Evolutionary conservation across 2,329 filamentous ascomycete species (phyloP), one percentile per base, ranked within the genome.

Genomic region (Xylariaceae sp.): DNA sequence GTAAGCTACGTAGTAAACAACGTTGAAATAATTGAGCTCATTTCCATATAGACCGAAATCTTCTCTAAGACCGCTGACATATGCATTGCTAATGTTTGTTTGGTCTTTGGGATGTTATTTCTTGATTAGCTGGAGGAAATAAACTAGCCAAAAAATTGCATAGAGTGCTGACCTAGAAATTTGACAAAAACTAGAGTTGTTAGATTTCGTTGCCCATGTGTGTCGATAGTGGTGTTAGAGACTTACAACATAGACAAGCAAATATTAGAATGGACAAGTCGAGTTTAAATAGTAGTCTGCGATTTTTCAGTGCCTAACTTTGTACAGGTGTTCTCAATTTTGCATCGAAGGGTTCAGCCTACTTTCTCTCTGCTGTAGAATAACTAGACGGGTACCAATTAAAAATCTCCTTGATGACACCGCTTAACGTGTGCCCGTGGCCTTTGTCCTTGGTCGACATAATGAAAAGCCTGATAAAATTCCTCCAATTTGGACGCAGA

Each of bases 11-110:
- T 70, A 75, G 66, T 75, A 78, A 53, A 71, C 73, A 3, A 75
- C 68, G 41, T 76, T 76, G 48, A 77, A 72, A 32, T 74, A 71
- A 55, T 75, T 74, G 5, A 75, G 67, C 49, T 77, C 67, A 52
- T 76, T 76, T 9, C 73, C 74, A 23, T 73, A 66, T 41, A 76
- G 63, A 3, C 48, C 59, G 19, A 77, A 68, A 26, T 75, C 73
- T 42, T 77, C 74, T 53, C 75, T 71, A 48, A 76, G 70, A 1
- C 74, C 74, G 21, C 67, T 71, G 18, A 73, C 72, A 41, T 75
- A 76, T 43, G 73, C 74, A 60, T 73, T 73, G 57, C 66, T 72
- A 47, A 71, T 71, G 20, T 72, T 71, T 10, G 69, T 69, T 52
- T 71, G 70, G 23, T 71, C 69, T 70, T 48, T 2, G 10, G 3